phyloP scores from a whole-genome alignment of 2,329 filamentous ascomycete genomes.

The Botryotinia calthae region DNA sequence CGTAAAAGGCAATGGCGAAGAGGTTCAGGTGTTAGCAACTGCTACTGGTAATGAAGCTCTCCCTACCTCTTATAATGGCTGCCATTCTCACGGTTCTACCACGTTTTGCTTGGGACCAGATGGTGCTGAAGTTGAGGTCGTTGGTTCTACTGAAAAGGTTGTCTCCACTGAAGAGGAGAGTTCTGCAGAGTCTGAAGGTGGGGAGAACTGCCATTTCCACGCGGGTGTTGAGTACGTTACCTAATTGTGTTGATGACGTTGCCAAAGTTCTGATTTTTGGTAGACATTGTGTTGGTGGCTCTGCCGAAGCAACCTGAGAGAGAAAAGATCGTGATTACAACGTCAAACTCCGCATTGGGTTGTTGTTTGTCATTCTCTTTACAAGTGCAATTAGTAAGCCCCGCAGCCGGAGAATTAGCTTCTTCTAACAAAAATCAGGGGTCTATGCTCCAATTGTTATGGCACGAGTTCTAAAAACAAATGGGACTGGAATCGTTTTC shows the following conservation, averaged over 20 bases:
- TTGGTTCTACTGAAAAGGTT: too few relatives aligned
- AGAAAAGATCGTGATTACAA: constrained; percentile 8
- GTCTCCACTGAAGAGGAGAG: not conserved
- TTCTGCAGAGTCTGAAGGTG: not conserved
- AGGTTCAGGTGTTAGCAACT: not conserved
- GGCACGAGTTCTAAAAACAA: not conserved
- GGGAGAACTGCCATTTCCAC: constrained; percentile 2
- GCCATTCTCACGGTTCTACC: not conserved
- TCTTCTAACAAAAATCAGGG: not conserved
- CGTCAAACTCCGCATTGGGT: not conserved
- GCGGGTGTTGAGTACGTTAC: not conserved
- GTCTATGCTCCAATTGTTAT: not conserved
- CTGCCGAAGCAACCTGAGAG: not conserved
- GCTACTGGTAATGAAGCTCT: not conserved
- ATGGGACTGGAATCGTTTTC: not conserved
- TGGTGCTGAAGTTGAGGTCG: constrained; percentile 1
- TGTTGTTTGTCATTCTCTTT: constrained; percentile 2
- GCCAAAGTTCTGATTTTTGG: not conserved
- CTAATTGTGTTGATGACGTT: not conserved
- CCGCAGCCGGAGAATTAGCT: not conserved
- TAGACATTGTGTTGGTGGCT: constrained; percentile 1
- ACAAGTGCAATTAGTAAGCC: constrained; percentile 1
- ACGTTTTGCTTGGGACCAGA: not conserved
- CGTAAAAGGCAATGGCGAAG: not conserved
- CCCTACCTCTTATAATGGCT: not conserved